Base-by-base conservation (phyloP, 2,329 filamentous ascomycete species). In the Dactylellina drechsleri region DNA sequence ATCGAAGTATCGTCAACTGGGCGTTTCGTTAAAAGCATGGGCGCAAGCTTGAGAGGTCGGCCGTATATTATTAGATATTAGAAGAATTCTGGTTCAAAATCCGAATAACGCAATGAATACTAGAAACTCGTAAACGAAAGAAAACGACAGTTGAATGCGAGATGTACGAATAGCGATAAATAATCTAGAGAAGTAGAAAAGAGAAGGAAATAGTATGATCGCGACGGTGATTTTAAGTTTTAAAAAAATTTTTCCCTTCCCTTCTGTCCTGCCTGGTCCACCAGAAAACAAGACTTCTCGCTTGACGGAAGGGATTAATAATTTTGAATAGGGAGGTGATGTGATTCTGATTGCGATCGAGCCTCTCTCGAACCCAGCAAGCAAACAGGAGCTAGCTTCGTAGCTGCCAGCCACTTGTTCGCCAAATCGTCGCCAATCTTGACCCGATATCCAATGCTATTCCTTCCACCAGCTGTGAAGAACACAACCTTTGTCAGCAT, bases 201-300 rank as follows among this genome's bases (percentile, higher is more conserved):
- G 57, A 49, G 20, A 36, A 18, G 20, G 12, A 50, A 36, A 47
- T 23, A 26, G 20, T 23, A 40, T 49, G 57, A 68, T 53, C 56
- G 66, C 66, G 66, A 68, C 57, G 66, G 66, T 49, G 49, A 20
- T 68, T 68, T 56, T 13, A 20, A 15, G 28, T 64, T 40, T 43
- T 36, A 61, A 40, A 64, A 45, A 50, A 50, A 3, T 54, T 41
- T 45, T 15, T 26, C 36, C 36, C 18, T 20, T 54, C 6, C 31
- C 31, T 36, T 2, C 6, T 36, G 5, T 7, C 31, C 10, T 7
- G 6, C 31, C 31, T 13, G n/a, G 49, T 23, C 16, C 10, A 18
- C 16, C 10, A 52, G 20, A 52, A 23, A 52, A 26, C 26, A 54
- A 54, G 26, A 43, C 36, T 57, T 58, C 31, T 36, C 31, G 31